Evolutionary conservation across 768 basidiomycete genomes (phyloP), one percentile per base, ranked within the genome.

Genomic region (Royoungia palumana): DNA sequence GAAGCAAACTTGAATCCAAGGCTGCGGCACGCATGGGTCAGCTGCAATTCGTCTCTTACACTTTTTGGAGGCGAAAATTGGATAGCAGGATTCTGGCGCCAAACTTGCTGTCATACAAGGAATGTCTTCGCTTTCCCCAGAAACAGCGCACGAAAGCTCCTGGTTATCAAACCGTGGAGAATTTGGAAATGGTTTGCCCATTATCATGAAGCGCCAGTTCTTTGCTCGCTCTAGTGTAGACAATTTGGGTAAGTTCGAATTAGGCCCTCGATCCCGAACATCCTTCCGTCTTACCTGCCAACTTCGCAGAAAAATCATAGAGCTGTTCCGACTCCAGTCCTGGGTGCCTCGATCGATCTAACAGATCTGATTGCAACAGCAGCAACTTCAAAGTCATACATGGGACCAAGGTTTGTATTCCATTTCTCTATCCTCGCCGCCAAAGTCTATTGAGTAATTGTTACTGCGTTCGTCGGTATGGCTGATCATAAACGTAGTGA

Each of bases 21-120:
- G 60, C 85, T 6, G 78, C 81, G 0, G 73, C 75, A 6, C 70
- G 81, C n/a, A 82, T 84, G 38, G 74, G 74, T 0, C 78, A 82
- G 54, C 67, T 84, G 6, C 78, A 79, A 54, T 57, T 70, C 14
- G 49, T 58, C n/a, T 55, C 46, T 70, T 13, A 50, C 58, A n/a
- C 54, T 44, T 6, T 41, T 44, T 8, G 44, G 36, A 46, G 49
- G 32, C 41, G 8, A 28, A 51, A 36, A 24, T 14, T 32, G 12
- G 43, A 17, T n/a, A n/a, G n/a, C n/a, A n/a, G n/a, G 5, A 37
- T 65, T 28, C 35, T 46, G 0, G 47, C 47, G 10, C 61, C 63
- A 19, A 54, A 56, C 25, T 37, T 52, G 13, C 54, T 72, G 25
- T 60, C 66, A 3, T 61, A 70, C n/a, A 71, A 74, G 41, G 68